These are phyloP conservation scores for Phoma sp. DNA, from an alignment of 2,329 filamentous ascomycete species.

Conservation along the genomic window DNA sequence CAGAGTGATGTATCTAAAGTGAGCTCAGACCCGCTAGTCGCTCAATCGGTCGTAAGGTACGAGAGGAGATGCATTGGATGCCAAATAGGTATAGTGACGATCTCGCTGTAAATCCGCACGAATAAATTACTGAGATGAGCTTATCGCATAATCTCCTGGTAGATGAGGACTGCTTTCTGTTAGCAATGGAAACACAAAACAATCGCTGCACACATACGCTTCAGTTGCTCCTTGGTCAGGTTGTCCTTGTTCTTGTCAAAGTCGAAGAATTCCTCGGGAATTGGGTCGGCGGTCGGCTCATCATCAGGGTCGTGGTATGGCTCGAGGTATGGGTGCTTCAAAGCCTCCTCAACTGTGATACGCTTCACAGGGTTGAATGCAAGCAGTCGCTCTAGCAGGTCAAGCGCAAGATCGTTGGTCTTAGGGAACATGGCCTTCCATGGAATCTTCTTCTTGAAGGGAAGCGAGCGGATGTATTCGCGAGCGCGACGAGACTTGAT, in stretches of 20 bases:
- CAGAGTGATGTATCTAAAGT: conserved; percentile 22
- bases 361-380: conserved; percentile 99
- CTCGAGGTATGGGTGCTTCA: conserved; percentile 97
- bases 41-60: conserved; percentile 27
- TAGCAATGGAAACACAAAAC: conserved; percentile 9
- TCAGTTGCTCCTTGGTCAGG: conserved; percentile 96
- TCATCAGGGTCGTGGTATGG: conserved; percentile 99
- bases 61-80: conserved; percentile 18
- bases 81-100: conserved; percentile 26
- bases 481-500: conserved; percentile 98
- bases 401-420: conserved; percentile 95
- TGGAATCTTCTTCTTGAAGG: conserved; percentile 99
- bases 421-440: conserved; percentile 98
- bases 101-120: conserved; percentile 32
- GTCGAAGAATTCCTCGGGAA: conserved; percentile 99
- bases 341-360: conserved; percentile 95
- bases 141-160: conserved; percentile 90
- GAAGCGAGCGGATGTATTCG: conserved; percentile 96
- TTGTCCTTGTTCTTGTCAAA: conserved; percentile 99
- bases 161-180: conserved; percentile 72
- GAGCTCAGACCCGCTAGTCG: conserved; percentile 37
- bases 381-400: conserved; percentile 91
- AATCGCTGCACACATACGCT: conserved; percentile 63
- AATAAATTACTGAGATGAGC: conserved; percentile 18
- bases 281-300: conserved; percentile 93